Base-by-base conservation (phyloP, 139 green algal genomes). In the Trebouxia sp. region DNA sequence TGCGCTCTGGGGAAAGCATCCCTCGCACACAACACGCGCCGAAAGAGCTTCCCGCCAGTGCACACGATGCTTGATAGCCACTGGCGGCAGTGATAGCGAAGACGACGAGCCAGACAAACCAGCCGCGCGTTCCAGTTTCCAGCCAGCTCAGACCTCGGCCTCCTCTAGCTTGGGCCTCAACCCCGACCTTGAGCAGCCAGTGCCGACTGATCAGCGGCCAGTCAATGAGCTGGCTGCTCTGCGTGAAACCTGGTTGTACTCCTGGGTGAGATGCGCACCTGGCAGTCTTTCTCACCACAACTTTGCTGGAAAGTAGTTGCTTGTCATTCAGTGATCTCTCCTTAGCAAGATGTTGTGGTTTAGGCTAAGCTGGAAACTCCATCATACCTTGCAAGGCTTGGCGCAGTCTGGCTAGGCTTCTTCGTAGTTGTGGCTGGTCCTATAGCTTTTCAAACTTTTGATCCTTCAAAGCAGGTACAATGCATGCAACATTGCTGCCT, bases 401-500 rank as follows among this genome's bases (percentile, higher is more conserved):
- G 48, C 0, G 56, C 83, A 1, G 30, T 97, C 2, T 97, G 88
- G 30, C 75, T 32, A 6, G 78, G 67, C n/a, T 87, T 92, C 35
- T 92, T 93, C 58, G 75, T 82, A 6, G 50, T 96, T 6, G n/a
- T 97, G 10, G 88, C 88, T 5, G 90, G 85, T 0, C 94, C 94
- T 12, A 96, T 97, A 53, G 83, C 91, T 6, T 92, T 91, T 47
- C 91, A 96, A 85, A 96, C 94, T 3, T 98, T 96, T 70, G 89
- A 94, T 32, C 92, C 93, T 8, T 39, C 55, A 0, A 67, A 90
- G 35, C 72, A 79, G 72, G 42, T 65, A 11, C 47, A 17, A 28
- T 35, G 47, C 47, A 47, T 24, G 7, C 69, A 1, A 22, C 1
- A 11, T n/a, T 69, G 26, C 56, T 5, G 11, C 56, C 24, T 12